Conservation (phyloP, 2,329 filamentous ascomycete genomes). For the Xylariomycetidae sp. region DNA sequence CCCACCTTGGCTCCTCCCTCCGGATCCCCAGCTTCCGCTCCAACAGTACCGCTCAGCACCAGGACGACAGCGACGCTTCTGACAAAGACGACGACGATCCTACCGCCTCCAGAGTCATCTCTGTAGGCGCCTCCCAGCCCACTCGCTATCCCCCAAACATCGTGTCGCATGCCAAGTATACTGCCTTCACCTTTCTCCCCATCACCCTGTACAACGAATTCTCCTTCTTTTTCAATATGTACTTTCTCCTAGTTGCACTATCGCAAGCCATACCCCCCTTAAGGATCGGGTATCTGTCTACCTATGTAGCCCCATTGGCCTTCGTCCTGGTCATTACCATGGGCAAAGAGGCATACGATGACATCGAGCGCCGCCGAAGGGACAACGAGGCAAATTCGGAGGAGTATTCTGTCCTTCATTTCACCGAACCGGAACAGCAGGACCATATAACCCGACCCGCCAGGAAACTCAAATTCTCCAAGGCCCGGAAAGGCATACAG, state of each 20-base stretch:
- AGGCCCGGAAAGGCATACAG: constrained; percentile 32
- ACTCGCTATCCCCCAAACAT: constrained; percentile 82
- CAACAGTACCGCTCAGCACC: constrained; percentile 24
- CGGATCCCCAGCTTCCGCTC: constrained; percentile 65
- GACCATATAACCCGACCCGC: constrained; percentile 30
- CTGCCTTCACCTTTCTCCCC: constrained; percentile 87
- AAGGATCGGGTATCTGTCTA: constrained; percentile 88
- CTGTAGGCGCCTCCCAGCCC: constrained; percentile 67
- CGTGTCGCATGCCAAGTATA: constrained; percentile 97
- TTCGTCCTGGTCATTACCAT: constrained; percentile 91
- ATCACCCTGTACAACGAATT: constrained; percentile 97
- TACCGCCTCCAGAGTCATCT: constrained; percentile 65
- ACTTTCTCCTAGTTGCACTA: constrained; percentile 90
- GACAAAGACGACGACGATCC: constrained; percentile 54
- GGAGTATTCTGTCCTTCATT: constrained; percentile 70
- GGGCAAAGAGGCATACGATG: constrained; percentile 92
- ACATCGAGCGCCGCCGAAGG: constrained; percentile 76
- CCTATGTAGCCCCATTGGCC: constrained; percentile 85
- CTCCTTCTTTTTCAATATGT: constrained; percentile 99
- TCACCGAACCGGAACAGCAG: constrained; percentile 49
- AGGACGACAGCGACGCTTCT: constrained; percentile 43
- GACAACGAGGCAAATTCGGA: constrained; percentile 95
- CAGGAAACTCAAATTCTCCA: constrained; percentile 42
- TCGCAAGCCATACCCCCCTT: constrained; percentile 88
- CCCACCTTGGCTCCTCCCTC: constrained; percentile 46